Percentiles rank a stretch among this genome's conserved stretches.
Evolutionary conservation across 2,329 filamentous ascomycete genomes (phyloP).

Genomic region (Orbilia brochopaga): DNA sequence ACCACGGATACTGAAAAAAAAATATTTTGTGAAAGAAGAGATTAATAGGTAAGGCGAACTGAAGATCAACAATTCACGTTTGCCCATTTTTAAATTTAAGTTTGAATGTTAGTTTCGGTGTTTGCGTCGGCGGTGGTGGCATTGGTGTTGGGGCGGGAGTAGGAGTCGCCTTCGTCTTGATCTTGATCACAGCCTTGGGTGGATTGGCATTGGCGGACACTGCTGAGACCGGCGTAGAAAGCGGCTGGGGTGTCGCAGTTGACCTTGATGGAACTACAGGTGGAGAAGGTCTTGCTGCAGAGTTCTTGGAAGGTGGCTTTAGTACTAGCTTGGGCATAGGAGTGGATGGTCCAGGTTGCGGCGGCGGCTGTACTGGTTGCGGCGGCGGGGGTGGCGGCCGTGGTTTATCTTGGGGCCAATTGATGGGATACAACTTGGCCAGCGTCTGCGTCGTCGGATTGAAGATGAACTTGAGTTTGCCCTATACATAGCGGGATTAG

Average conservation of each 20-base stretch:
- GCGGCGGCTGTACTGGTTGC: not conserved
- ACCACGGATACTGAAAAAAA: slow-evolving; percentile 12
- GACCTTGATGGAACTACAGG: slow-evolving; percentile 19
- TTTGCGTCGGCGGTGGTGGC: slow-evolving; percentile 14
- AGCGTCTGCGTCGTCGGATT: slow-evolving; percentile 40
- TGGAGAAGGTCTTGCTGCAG: slow-evolving; percentile 28
- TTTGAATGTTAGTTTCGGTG: slow-evolving; percentile 34
- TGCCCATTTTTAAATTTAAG: slow-evolving; percentile 44
- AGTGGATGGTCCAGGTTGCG: slow-evolving; percentile 12
- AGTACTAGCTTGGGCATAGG: slow-evolving; percentile 26
- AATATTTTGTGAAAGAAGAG: slow-evolving; percentile 7
- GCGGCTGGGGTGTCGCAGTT: slow-evolving; percentile 26
- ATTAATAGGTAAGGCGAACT: not conserved
- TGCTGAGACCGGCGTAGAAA: slow-evolving; percentile 24
- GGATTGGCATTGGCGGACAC: slow-evolving; percentile 10
- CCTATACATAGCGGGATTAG: slow-evolving; percentile 27
- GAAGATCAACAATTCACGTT: slow-evolving; percentile 1
- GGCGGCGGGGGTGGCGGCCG: slow-evolving; percentile 9
- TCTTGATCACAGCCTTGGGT: slow-evolving; percentile 30
- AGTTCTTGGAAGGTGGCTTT: slow-evolving; percentile 20
- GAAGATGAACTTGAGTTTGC: slow-evolving; percentile 53
- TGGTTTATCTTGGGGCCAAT: slow-evolving; percentile 37
- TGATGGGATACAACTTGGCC: slow-evolving; percentile 29
- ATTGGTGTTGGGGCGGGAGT: slow-evolving; percentile 21
- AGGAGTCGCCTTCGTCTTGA: slow-evolving; percentile 16